A percentile compares a stretch with the other conserved stretches of the same genome.
Conservation (phyloP, 73 alveolate genomes). For the Uronychia setigera region DNA sequence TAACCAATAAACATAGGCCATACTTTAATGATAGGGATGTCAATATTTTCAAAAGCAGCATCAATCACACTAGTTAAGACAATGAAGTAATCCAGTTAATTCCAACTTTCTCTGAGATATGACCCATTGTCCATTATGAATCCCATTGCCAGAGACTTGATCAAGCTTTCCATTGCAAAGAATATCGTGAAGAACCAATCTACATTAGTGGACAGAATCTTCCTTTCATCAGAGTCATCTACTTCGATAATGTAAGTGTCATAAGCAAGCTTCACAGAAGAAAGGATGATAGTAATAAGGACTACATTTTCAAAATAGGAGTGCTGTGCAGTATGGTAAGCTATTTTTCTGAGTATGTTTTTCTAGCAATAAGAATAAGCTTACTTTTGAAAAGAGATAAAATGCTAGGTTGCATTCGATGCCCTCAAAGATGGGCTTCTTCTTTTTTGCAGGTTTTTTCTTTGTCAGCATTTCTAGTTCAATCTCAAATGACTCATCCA, state of each 20-base stretch:
- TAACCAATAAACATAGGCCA: constrained; percentile 37
- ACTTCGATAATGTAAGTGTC: constrained; percentile 42
- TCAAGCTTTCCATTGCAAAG: constrained; percentile 75
- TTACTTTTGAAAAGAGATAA: constrained; percentile 79
- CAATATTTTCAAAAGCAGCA: constrained; percentile 65
- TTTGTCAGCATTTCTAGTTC: constrained; percentile 40
- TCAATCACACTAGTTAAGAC: constrained; percentile 88
- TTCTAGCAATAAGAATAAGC: constrained; percentile 42
- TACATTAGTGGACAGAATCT: constrained; percentile 22
- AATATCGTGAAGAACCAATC: constrained; percentile 64
- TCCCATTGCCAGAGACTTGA: constrained; percentile 83
- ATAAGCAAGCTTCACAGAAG: constrained; percentile 49
- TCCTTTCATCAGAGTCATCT: not conserved
- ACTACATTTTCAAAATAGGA: constrained; percentile 43
- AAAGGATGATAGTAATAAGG: constrained; percentile 20
- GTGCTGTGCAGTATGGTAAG: constrained; percentile 28
- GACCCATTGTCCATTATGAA: constrained; percentile 81
- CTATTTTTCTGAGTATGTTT: constrained; percentile 23
- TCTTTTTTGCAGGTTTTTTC: constrained; percentile 26
- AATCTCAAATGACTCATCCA: constrained; percentile 58
- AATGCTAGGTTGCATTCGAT: constrained; percentile 85
- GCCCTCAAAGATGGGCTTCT: constrained; percentile 79
- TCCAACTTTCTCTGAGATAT: constrained; percentile 92
- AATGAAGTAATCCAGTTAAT: constrained; percentile 91
- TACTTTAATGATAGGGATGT: constrained; percentile 69